A percentile compares a stretch with the other conserved stretches of the same genome.
These are phyloP conservation scores for Kazachstania sp. DNA, from an alignment of 1,139 yeast genomes.

Conservation along the genomic window DNA sequence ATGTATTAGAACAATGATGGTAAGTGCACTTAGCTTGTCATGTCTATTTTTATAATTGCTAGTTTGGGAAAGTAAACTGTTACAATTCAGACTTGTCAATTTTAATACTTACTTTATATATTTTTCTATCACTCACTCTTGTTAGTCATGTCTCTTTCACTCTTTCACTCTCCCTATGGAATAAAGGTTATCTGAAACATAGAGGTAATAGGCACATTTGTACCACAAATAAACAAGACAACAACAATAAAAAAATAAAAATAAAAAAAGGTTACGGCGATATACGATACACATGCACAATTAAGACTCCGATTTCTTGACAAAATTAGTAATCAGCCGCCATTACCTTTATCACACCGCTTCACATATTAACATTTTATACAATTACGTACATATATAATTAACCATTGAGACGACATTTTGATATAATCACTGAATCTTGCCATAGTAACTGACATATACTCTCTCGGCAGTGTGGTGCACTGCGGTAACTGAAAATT, in stretches of 20 bases:
- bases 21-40: too few relatives aligned
- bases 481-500: constrained; percentile 2
- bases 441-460: background rate
- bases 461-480: background rate
- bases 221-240: background rate
- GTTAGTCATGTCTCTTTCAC: too few relatives aligned
- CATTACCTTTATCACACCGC: background rate
- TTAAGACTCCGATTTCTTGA: background rate
- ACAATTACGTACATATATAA: background rate
- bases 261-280: background rate
- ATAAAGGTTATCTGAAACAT: too few relatives aligned
- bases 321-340: background rate
- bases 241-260: background rate
- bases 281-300: background rate
- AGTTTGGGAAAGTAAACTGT: too few relatives aligned
- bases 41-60: too few relatives aligned
- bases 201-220: too few relatives aligned
- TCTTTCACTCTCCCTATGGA: too few relatives aligned
- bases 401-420: background rate
- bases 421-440: background rate
- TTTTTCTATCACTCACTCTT: too few relatives aligned
- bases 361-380: background rate
- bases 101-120: too few relatives aligned
- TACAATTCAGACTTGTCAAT: too few relatives aligned
- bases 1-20: too few relatives aligned